Conservation (phyloP, 78 protist genomes). For the Chrysochromulina tobinii region DNA sequence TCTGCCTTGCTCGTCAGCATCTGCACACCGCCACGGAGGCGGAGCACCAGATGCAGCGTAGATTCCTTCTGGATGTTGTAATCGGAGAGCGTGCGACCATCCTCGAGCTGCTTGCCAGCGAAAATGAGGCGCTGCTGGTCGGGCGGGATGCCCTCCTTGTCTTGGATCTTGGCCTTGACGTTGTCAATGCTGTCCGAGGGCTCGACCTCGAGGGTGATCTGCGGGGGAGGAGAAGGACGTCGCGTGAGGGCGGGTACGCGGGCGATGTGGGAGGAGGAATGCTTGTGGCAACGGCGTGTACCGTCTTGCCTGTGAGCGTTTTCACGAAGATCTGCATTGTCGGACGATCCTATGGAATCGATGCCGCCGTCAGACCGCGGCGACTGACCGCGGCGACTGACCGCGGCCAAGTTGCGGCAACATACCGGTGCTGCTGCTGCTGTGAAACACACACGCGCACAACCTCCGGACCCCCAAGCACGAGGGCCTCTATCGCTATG, state of each 20-base stretch:
- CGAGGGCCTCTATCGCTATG: no score
- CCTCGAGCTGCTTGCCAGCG: slow-evolving; percentile 72
- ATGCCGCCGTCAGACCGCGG: no score
- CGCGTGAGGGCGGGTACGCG: neutral
- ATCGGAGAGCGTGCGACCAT: slow-evolving; percentile 66
- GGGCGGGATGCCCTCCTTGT: slow-evolving; percentile 72
- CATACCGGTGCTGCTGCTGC: no score
- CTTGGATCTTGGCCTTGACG: slow-evolving; percentile 96
- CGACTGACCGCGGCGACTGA: no score
- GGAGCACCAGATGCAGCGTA: slow-evolving; percentile 91
- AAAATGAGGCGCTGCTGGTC: slow-evolving; percentile 72
- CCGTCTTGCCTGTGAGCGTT: neutral
- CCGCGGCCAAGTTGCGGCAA: no score
- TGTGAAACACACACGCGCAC: no score
- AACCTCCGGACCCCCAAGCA: no score
- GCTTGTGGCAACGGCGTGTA: neutral
- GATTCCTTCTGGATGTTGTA: slow-evolving; percentile 87
- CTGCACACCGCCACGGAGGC: slow-evolving; percentile 97
- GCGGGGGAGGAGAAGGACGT: neutral
- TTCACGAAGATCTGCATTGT: slow-evolving; percentile 31
- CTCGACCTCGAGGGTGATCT: slow-evolving; percentile 97
- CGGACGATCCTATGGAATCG: no score
- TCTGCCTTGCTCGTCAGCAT: slow-evolving; percentile 94
- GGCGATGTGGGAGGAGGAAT: neutral
- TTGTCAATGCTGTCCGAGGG: slow-evolving; percentile 94